phyloP scores from a whole-genome alignment of 2,329 filamentous ascomycete genomes.

The Alternaria brassicicola region DNA sequence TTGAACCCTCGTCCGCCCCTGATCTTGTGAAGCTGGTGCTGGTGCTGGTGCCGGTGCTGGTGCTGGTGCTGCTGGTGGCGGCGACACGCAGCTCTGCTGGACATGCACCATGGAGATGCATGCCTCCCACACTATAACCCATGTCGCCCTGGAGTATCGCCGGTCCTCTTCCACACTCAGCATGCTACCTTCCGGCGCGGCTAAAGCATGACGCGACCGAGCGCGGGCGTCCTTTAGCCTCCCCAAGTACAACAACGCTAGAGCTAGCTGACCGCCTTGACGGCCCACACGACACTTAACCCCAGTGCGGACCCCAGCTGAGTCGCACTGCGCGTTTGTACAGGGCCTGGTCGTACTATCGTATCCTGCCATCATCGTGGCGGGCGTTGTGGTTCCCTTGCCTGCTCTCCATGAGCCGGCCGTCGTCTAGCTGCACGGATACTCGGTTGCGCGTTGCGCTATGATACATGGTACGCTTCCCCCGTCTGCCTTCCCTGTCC shows the following conservation, averaged over 20 bases:
- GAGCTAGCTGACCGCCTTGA: conserved; percentile 44
- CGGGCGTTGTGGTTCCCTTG: conserved; percentile 32
- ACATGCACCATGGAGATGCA: conserved; percentile 17
- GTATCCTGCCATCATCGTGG: conserved; percentile 38
- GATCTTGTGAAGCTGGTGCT: conserved; percentile 28
- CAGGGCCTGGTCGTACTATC: conserved; percentile 25
- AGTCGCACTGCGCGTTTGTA: conserved; percentile 23
- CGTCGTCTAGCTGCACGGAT: conserved; percentile 46
- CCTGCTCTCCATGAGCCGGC: conserved; percentile 35
- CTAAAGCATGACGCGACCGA: conserved; percentile 41
- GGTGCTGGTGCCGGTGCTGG: too few species aligned
- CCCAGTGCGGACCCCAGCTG: conserved; percentile 40
- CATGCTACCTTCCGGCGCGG: conserved; percentile 36
- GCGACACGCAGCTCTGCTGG: conserved; percentile 22
- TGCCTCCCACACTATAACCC: conserved; percentile 12
- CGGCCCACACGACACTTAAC: conserved; percentile 39
- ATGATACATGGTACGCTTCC: conserved; percentile 49
- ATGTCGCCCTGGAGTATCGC: conserved; percentile 24
- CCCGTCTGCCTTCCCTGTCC: conserved; percentile 32
- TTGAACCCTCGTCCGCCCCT: conserved; percentile 33
- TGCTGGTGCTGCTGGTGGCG: conserved; percentile 24
- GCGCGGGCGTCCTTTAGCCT: conserved; percentile 22
- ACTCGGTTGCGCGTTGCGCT: conserved; percentile 51
- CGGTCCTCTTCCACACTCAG: conserved; percentile 29
- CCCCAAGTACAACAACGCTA: conserved; percentile 34